A percentile compares a stretch with the other conserved stretches of the same genome.
These are phyloP conservation scores for Zygosaccharomyces kombuchaensis DNA, from an alignment of 805 yeast species.

Conservation along the genomic window DNA sequence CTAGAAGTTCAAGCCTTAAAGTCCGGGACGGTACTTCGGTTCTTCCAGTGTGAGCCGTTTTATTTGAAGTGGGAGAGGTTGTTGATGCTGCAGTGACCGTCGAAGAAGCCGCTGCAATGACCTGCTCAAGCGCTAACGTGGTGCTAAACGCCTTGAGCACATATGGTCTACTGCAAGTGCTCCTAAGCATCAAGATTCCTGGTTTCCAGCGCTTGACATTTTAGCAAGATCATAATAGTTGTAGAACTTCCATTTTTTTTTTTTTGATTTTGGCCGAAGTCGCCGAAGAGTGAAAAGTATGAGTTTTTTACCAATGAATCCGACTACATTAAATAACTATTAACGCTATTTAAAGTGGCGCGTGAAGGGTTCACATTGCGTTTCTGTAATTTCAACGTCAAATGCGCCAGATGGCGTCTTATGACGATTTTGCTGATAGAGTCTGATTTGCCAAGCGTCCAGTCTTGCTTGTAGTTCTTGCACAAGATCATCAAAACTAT, in stretches of 20 bases:
- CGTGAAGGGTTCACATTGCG: conserved; percentile 70
- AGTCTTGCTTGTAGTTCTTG: conserved; percentile 40
- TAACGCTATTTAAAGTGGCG: conserved; percentile 69
- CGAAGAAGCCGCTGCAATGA: conserved; percentile 6
- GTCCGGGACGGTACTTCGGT: background rate
- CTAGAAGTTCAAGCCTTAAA: background rate
- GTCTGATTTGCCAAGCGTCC: conserved; percentile 31
- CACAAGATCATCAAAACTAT: conserved; percentile 52
- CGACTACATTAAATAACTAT: conserved; percentile 49
- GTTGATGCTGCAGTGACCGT: background rate
- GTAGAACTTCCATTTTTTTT: background rate
- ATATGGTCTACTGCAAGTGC: conserved; percentile 3
- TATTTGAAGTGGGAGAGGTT: background rate
- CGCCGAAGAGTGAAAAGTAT: conserved; percentile 1
- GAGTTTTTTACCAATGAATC: background rate
- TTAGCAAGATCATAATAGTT: background rate
- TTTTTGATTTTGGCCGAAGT: background rate
- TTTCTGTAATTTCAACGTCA: conserved; percentile 39
- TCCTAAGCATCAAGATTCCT: conserved; percentile 10
- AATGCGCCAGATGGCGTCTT: conserved; percentile 49
- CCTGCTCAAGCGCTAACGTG: conserved; percentile 11
- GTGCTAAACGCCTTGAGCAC: conserved; percentile 14
- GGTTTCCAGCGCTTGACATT: background rate
- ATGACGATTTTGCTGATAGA: conserved; percentile 47
- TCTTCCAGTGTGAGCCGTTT: background rate